Evolutionary conservation across 148 eudicot species (phyloP).

Genomic region (Silene conica): DNA sequence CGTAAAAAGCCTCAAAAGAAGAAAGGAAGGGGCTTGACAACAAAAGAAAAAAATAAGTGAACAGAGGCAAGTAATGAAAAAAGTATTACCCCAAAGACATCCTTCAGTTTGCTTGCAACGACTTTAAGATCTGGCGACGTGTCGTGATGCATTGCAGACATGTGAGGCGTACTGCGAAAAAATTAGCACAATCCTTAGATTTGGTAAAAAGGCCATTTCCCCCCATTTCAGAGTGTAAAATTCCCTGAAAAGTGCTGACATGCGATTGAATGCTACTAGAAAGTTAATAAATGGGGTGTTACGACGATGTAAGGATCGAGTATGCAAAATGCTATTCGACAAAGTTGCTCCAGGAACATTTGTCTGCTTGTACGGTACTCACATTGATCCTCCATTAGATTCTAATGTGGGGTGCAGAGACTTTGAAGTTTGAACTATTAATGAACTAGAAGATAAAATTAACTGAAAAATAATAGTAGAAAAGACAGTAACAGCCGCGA

Average conservation of each 20-base stretch:
- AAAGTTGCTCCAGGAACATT: too few relatives aligned
- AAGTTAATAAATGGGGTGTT: not conserved
- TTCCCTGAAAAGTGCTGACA: not conserved
- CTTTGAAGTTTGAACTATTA: too few relatives aligned
- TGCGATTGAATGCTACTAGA: not conserved
- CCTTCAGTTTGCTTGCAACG: constrained; percentile 70
- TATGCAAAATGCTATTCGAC: too few relatives aligned
- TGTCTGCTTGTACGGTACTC: too few relatives aligned
- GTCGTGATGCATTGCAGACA: constrained; percentile 95
- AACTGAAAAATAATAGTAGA: not conserved
- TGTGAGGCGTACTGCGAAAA: constrained; percentile 70
- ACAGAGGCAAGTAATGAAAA: not conserved
- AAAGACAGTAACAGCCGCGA: too few relatives aligned
- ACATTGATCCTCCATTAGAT: too few relatives aligned
- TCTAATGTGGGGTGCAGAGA: too few relatives aligned
- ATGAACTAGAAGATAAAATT: not conserved
- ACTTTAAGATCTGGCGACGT: constrained; percentile 74
- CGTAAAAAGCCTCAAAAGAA: too few relatives aligned
- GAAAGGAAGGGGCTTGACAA: not conserved
- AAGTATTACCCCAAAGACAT: constrained; percentile 63
- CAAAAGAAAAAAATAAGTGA: not conserved
- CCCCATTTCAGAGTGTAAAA: not conserved
- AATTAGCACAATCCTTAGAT: not conserved
- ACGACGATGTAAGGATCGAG: too few relatives aligned
- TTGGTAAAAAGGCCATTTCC: not conserved